These are phyloP conservation scores for Talaromyces proteolyticus DNA, from an alignment of 495 filamentous ascomycete species.

Conservation along the genomic window DNA sequence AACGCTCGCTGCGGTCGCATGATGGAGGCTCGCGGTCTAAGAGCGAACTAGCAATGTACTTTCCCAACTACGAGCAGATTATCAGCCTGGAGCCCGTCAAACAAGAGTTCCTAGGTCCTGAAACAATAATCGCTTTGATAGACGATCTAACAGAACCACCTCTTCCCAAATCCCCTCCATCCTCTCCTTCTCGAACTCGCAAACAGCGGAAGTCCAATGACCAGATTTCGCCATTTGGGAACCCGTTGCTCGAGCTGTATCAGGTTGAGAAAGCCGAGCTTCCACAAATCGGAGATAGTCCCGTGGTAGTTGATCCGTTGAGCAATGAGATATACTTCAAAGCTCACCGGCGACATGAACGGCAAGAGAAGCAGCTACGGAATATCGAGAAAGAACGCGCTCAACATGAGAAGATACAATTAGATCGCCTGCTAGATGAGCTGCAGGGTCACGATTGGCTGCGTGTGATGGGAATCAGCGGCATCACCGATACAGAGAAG, in stretches of 20 bases:
- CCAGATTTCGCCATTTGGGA: slow-evolving; percentile 26
- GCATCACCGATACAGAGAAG: slow-evolving; percentile 74
- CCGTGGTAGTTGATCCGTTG: slow-evolving; percentile 53
- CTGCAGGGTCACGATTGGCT: slow-evolving; percentile 92
- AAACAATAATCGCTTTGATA: slow-evolving; percentile 38
- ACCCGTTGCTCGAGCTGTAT: slow-evolving; percentile 33
- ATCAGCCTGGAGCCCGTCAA: slow-evolving; percentile 76
- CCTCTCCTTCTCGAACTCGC: slow-evolving; percentile 32
- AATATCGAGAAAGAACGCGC: slow-evolving; percentile 91
- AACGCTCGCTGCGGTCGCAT: slow-evolving; percentile 44
- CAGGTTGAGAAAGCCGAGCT: slow-evolving; percentile 27
- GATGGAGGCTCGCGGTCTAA: slow-evolving; percentile 58
- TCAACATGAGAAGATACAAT: slow-evolving; percentile 84
- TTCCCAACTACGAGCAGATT: slow-evolving; percentile 86
- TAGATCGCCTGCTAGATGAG: slow-evolving; percentile 80
- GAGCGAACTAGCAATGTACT: slow-evolving; percentile 83
- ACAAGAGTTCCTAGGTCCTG: slow-evolving; percentile 42
- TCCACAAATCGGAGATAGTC: slow-evolving; percentile 7
- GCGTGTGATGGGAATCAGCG: slow-evolving; percentile 85
- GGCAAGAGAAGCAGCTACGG: slow-evolving; percentile 86
- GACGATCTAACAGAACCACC: slow-evolving; percentile 35
- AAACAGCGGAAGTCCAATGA: slow-evolving; percentile 20
- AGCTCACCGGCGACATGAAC: slow-evolving; percentile 70
- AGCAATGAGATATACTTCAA: slow-evolving; percentile 60
- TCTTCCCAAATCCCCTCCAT: not conserved